Conservation (phyloP, 1,284 basidiomycete species). For the Trichosporon faecale region DNA sequence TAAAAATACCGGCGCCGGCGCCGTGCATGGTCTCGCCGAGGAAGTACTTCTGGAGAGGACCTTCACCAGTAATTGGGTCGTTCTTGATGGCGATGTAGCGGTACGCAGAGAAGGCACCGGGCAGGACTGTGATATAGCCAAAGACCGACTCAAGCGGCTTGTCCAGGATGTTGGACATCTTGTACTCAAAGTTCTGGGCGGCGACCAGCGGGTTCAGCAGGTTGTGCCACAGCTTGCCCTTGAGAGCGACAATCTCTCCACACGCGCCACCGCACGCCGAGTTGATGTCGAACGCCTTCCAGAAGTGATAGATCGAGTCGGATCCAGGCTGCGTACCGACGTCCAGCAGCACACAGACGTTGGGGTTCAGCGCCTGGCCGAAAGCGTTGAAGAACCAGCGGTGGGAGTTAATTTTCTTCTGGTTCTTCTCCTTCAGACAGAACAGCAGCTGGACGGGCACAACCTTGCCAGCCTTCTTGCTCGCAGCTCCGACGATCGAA, state of each 20-base stretch:
- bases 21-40: conserved; percentile 90
- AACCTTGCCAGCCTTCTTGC: conserved; percentile 58
- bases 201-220: conserved; percentile 73
- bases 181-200: conserved; percentile 65
- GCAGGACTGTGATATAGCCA: conserved; percentile 88
- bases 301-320: conserved; percentile 87
- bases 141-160: conserved; percentile 77
- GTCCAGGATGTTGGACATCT: too few relatives aligned
- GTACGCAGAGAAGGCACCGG: conserved; percentile 92
- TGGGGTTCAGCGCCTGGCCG: conserved; percentile 57
- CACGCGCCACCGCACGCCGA: conserved; percentile 93
- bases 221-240: conserved; percentile 74
- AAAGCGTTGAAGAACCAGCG: conserved; percentile 78
- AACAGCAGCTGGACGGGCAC: conserved; percentile 91
- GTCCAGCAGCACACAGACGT: conserved; percentile 90
- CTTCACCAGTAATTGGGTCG: conserved; percentile 59
- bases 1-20: conserved; percentile 84
- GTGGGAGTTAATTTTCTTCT: conserved; percentile 75
- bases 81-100: conserved; percentile 86
- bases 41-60: conserved; percentile 95
- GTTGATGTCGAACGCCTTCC: conserved; percentile 97
- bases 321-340: conserved; percentile 90
- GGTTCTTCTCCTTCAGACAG: too few relatives aligned
- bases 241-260: conserved; percentile 91
- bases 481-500: conserved; percentile 69